Percentiles rank a stretch among this genome's conserved stretches.
Conservation (phyloP, 441 rosid species). For the Pelargonium australe region DNA sequence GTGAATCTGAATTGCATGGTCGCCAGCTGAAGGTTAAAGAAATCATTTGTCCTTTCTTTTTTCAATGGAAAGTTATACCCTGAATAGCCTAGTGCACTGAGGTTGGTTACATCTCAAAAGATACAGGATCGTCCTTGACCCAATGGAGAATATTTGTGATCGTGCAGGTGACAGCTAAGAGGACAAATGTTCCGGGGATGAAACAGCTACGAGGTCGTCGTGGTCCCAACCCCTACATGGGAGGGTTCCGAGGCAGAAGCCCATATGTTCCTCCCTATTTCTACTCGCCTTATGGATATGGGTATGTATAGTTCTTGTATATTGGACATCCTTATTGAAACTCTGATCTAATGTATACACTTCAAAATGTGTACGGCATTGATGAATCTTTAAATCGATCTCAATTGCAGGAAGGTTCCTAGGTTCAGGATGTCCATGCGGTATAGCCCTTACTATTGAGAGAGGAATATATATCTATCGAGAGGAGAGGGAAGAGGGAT, state of each 20-base stretch:
- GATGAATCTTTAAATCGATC: background rate
- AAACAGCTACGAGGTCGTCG: conserved; percentile 53
- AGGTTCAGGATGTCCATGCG: conserved; percentile 68
- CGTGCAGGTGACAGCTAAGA: background rate
- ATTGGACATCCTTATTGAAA: background rate
- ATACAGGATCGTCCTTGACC: background rate
- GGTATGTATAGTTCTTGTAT: conserved; percentile 29
- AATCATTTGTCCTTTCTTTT: conserved; percentile 3
- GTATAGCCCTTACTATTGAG: conserved; percentile 58
- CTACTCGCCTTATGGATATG: conserved; percentile 52
- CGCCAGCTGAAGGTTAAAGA: conserved; percentile 62
- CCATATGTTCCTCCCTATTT: conserved; percentile 37
- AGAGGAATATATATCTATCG: background rate
- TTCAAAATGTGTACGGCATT: no score
- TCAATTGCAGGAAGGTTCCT: conserved; percentile 17
- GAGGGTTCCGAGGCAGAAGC: conserved; percentile 46
- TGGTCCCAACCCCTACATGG: conserved; percentile 37
- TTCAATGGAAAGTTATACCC: conserved; percentile 1
- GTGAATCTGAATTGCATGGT: conserved; percentile 72
- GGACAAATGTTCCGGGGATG: conserved; percentile 36
- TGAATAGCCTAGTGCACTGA: conserved; percentile 15
- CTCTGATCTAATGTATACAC: no score
- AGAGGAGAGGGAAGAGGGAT: background rate
- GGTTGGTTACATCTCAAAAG: background rate
- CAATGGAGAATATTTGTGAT: background rate